Base-by-base conservation (phyloP, 1,284 basidiomycete species). In the Trametes hirsuta region DNA sequence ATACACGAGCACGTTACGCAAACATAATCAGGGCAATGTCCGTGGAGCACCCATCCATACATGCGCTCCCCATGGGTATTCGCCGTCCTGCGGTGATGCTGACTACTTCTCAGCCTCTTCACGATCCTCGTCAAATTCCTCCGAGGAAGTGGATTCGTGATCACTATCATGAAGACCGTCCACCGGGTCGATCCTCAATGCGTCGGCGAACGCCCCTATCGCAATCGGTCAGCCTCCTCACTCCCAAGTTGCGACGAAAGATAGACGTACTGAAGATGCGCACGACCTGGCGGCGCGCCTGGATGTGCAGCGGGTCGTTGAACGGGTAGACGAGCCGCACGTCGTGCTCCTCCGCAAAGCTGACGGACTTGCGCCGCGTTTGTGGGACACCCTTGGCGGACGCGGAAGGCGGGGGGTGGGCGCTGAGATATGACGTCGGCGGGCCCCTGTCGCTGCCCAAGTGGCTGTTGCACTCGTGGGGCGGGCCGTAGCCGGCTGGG, bases 271-370 rank as follows among this genome's bases (percentile, higher is more conserved):
- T 51, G 61, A 63, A 56, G 22, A 63, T 25, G 41, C 61, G 61
- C 46, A 24, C 57, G 35, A 52, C 57, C 35, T 55, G 57, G 42
- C 50, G 48, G 49, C 49, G 49, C 15, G 56, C 61, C 45, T 55
- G 53, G 45, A 37, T 39, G 39, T 36, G 48, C 40, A 63, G 54
- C 35, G 61, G 58, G 40, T 55, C 37, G 2, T 6, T 47, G 21
- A 47, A 18, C 15, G 57, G 57, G 47, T 63, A 56, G 47, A 53
- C 49, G 45, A 63, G 24, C 18, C 46, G 45, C 24, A 63, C 50
- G 40, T 63, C 57, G 57, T 59, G 50, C 18, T 59, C 61, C 21
- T 59, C 57, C 42, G 41, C 47, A 50, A 63, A 63, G 57, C 45
- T 59, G 45, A 63, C 61, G 50, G 53, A 49, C 61, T 63, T 63